A percentile compares a stretch with the other conserved stretches of the same genome.
These are phyloP conservation scores for Podila epigama DNA, from an alignment of 192 early-diverging fungal species.

Conservation along the genomic window DNA sequence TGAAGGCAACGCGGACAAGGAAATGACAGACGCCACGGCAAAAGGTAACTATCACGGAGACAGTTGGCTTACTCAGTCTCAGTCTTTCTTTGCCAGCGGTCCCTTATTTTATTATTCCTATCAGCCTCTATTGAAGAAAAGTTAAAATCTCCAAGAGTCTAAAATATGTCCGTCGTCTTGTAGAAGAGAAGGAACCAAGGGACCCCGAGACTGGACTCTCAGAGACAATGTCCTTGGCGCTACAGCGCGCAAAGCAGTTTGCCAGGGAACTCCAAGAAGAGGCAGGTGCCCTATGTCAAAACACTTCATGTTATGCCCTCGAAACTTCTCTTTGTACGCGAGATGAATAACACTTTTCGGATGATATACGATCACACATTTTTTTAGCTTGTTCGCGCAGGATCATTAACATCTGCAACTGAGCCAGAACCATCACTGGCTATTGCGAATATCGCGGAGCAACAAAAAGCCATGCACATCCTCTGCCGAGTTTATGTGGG, in stretches of 20 bases:
- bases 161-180: neutral
- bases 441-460: slow-evolving; percentile 27
- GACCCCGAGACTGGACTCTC: slow-evolving; percentile 28
- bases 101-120: too few relatives aligned
- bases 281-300: too few relatives aligned
- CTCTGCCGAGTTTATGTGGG: slow-evolving; percentile 78
- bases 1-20: too few relatives aligned
- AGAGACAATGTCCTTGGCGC: slow-evolving; percentile 7
- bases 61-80: too few relatives aligned
- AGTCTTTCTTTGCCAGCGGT: too few relatives aligned
- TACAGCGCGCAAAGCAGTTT: slow-evolving; percentile 33
- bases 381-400: slow-evolving; percentile 22
- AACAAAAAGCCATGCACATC: slow-evolving; percentile 20
- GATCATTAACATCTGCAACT: slow-evolving; percentile 14
- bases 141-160: too few relatives aligned
- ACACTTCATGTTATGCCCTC: too few relatives aligned
- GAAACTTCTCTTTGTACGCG: neutral
- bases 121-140: too few relatives aligned
- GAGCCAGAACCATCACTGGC: slow-evolving; percentile 43
- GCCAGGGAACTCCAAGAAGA: slow-evolving; percentile 36
- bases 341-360: neutral
- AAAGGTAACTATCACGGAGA: too few relatives aligned
- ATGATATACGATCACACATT: neutral
- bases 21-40: too few relatives aligned
- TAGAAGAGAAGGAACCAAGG: neutral